These are phyloP conservation scores for Escallonia herrerae DNA, from an alignment of 129 eudicot genomes.

Conservation along the genomic window DNA sequence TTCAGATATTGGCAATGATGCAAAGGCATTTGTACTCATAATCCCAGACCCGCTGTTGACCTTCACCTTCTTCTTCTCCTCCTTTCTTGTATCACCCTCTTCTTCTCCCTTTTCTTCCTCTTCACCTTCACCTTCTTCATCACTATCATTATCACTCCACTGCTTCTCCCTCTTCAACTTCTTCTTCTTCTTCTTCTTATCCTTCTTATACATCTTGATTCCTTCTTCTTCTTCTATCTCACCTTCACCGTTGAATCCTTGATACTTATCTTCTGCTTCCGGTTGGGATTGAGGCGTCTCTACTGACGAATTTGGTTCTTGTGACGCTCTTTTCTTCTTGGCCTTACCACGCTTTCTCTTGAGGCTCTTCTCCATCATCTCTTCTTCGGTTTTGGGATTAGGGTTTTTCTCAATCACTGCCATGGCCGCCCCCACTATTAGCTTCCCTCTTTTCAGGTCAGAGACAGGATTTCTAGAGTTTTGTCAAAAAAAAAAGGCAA, in stretches of 20 bases:
- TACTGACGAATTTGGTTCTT: background rate
- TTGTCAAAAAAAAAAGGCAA: no score
- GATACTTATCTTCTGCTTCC: background rate
- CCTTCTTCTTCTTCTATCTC: background rate
- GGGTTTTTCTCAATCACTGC: constrained; percentile 25
- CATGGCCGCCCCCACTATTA: constrained; percentile 20
- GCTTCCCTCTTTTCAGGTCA: background rate
- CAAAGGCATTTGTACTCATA: constrained; percentile 56
- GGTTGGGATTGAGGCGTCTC: constrained; percentile 5
- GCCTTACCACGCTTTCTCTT: constrained; percentile 36
- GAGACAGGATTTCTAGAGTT: background rate
- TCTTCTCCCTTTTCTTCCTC: constrained; percentile 24
- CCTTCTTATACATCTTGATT: background rate
- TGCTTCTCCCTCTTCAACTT: constrained; percentile 14
- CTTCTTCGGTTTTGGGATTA: constrained; percentile 17
- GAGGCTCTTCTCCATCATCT: constrained; percentile 19
- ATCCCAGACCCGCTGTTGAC: constrained; percentile 43
- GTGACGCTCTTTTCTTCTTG: constrained; percentile 8
- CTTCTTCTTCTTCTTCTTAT: constrained; percentile 18
- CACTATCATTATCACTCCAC: constrained; percentile 1
- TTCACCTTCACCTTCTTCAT: background rate
- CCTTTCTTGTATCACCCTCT: constrained; percentile 4
- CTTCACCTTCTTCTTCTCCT: constrained; percentile 20
- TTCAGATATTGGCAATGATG: constrained; percentile 48
- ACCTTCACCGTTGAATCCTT: background rate